These are phyloP conservation scores for Sphenostylis stenocarpa DNA, from an alignment of 306 rosid genomes.

Conservation along the genomic window DNA sequence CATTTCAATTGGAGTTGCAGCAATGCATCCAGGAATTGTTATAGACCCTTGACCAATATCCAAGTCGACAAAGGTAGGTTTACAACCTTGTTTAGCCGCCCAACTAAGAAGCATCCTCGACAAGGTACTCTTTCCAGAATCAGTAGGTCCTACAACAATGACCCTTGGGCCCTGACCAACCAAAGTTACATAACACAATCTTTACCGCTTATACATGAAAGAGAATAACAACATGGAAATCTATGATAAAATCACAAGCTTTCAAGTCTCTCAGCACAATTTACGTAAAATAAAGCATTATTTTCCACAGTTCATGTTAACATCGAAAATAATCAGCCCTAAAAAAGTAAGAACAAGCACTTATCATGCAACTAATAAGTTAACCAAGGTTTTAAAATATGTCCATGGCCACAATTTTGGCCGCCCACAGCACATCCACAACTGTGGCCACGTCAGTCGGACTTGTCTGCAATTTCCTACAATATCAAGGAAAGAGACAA, in stretches of 20 bases:
- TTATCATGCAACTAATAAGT: neutral
- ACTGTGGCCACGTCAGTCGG: neutral
- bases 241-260: neutral
- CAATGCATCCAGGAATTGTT: slow-evolving; percentile 88
- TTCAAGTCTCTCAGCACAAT: neutral
- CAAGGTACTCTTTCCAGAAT: slow-evolving; percentile 88
- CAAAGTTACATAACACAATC: slow-evolving; percentile 25
- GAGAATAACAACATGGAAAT: neutral
- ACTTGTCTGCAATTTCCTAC: neutral
- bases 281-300: neutral
- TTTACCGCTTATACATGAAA: neutral
- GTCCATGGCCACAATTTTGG: neutral
- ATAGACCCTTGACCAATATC: slow-evolving; percentile 98
- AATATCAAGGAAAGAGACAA: neutral
- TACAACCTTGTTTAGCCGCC: slow-evolving; percentile 98
- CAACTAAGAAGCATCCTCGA: slow-evolving; percentile 96
- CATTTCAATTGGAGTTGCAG: slow-evolving; percentile 95
- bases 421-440: neutral
- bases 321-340: neutral
- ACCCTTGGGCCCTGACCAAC: slow-evolving; percentile 91
- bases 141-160: slow-evolving; percentile 93
- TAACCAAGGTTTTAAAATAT: neutral
- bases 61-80: slow-evolving; percentile 90
- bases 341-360: neutral
- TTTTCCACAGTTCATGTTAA: neutral